Base-by-base conservation (phyloP, 257 asterid genomes). In the Marsdenia floribunda region DNA sequence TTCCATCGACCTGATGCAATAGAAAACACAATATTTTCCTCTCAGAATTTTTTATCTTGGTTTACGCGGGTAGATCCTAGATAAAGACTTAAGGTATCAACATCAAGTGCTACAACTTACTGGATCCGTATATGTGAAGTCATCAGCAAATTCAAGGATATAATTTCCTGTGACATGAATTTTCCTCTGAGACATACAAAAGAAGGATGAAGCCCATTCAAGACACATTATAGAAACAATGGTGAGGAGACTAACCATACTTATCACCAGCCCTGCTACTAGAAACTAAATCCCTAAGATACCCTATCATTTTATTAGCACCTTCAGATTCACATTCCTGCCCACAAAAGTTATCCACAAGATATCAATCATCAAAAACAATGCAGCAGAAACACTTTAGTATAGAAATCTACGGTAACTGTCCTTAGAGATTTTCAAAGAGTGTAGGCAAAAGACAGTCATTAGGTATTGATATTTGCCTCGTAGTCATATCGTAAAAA, bases 401-500 rank as follows among this genome's bases (percentile, higher is more conserved):
- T 49, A 76, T 33, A 59, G 67, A 40, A 64, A 72, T 42, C 29
- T 37, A 37, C 67, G 21, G 4, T 12, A 75, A 40, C 38, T 59
- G 46, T 54, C 49, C 10, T 44, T 7, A 44, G 10, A 44, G 10
- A 11, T 44, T 44, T 44, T 6, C 6, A 44, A 55, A 78, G 33
- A 21, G 57, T 18, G 74, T 65, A 40, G 52, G 24, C 10, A 60
- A 69, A 70, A 44, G 54, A 78, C 10, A 83, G 65, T 57, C 59
- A 79, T 60, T 74, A 57, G 42, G 67, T 49, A 76, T 61, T 75
- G 61, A 78, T 68, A 63, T 88, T 83, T 83, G 79, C 99, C 97
- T 95, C 99, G 15, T 92, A 92, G 83, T 95, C 99, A 10, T 90
- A 95, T 92, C 99, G 88, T 46, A 96, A 95, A 75, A 95, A 95